Conservation (phyloP, 352 stramenopile species). For the Globisporangium paddicum region DNA sequence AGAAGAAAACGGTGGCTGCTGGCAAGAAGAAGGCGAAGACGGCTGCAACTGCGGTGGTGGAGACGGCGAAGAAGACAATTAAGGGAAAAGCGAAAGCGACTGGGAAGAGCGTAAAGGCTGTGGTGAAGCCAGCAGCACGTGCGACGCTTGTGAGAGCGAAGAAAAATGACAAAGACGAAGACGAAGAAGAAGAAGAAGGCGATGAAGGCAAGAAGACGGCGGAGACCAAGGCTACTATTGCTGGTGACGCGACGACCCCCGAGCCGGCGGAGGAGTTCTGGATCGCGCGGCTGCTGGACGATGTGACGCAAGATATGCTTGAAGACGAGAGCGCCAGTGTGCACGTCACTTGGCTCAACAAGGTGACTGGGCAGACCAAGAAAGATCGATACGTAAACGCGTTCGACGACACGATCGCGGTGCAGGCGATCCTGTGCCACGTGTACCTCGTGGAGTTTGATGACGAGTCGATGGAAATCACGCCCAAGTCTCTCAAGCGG, state of each 20-base stretch:
- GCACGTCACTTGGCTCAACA: conserved; percentile 63
- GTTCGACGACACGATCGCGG: conserved; percentile 58
- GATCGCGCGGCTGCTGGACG: conserved; percentile 66
- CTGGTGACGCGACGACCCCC: background rate
- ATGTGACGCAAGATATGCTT: conserved; percentile 75
- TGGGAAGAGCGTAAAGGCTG: conserved; percentile 3
- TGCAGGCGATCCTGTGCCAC: conserved; percentile 70
- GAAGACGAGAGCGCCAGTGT: conserved; percentile 36
- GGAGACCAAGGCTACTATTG: background rate
- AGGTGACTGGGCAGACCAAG: conserved; percentile 8
- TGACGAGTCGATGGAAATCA: conserved; percentile 42
- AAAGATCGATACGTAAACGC: conserved; percentile 37
- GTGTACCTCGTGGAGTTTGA: conserved; percentile 49
- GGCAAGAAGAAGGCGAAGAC: conserved; percentile 4
- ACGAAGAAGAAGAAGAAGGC: conserved; percentile 10
- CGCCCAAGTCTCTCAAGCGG: conserved; percentile 49
- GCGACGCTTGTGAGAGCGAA: background rate
- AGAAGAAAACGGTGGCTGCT: background rate
- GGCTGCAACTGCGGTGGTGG: background rate
- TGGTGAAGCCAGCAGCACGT: background rate
- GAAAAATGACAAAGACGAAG: background rate
- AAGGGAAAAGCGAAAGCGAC: conserved; percentile 4
- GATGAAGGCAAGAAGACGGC: background rate
- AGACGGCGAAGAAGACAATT: background rate
- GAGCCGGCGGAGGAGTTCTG: conserved; percentile 41